These are phyloP conservation scores for Sporodiniella umbellata DNA, from an alignment of 371 early-diverging fungal species.

Conservation along the genomic window DNA sequence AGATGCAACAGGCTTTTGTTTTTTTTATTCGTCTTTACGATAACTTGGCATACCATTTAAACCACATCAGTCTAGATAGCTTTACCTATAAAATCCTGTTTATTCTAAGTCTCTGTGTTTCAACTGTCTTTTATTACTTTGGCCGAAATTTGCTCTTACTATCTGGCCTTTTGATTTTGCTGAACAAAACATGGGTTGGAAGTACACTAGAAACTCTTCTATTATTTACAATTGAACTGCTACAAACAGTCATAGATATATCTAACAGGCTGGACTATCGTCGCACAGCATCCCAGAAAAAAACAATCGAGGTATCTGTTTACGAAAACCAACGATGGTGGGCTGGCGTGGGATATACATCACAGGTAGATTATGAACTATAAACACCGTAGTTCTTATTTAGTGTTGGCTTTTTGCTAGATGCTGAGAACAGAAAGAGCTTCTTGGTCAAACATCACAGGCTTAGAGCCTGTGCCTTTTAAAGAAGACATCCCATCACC, in stretches of 20 bases:
- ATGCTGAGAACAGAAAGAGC: conserved; percentile 17
- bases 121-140: conserved; percentile 1
- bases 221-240: conserved; percentile 17
- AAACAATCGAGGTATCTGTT: conserved; percentile 26
- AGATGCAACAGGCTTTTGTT: conserved; percentile 31
- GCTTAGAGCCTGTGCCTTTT: conserved; percentile 27
- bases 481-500: conserved; percentile 41
- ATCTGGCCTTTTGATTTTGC: conserved; percentile 29
- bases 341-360: conserved; percentile 38
- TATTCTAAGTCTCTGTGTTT: not conserved
- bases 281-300: conserved; percentile 5
- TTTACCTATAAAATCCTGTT: conserved; percentile 19
- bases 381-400: not conserved
- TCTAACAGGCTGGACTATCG: not conserved
- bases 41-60: conserved; percentile 33
- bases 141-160: conserved; percentile 12
- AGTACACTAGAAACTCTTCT: conserved; percentile 14
- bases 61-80: conserved; percentile 18
- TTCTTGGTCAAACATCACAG: conserved; percentile 45
- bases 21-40: conserved; percentile 37
- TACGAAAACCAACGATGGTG: conserved; percentile 51
- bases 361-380: conserved; percentile 26
- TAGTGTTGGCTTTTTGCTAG: not conserved
- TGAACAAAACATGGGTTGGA: conserved; percentile 38
- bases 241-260: conserved; percentile 21